These are phyloP conservation scores for Salix caprea DNA, from an alignment of 345 rosid genomes.

Conservation along the genomic window DNA sequence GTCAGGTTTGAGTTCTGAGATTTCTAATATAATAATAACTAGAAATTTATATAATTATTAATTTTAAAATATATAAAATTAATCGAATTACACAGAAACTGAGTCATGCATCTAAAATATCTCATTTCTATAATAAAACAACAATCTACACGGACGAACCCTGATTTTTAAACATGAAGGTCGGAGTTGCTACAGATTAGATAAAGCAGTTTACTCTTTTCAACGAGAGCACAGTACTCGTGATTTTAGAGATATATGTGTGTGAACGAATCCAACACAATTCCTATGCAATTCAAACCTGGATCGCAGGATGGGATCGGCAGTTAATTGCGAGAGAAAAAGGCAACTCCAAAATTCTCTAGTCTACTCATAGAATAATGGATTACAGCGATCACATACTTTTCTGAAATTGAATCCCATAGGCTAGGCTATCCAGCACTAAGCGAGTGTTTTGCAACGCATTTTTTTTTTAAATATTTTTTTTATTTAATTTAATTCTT, in stretches of 20 bases:
- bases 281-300: background rate
- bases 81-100: too few relatives aligned
- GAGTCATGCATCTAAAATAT: accelerated
- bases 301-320: background rate
- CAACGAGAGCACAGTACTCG: background rate
- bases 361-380: background rate
- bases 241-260: background rate
- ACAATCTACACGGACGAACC: background rate
- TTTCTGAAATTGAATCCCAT: background rate
- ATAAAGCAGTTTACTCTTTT: background rate
- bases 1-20: accelerated
- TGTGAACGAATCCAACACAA: background rate
- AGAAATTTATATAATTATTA: accelerated
- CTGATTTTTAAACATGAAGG: background rate
- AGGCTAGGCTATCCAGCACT: background rate
- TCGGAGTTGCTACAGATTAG: background rate
- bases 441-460: too few relatives aligned
- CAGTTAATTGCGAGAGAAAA: background rate
- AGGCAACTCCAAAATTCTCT: background rate
- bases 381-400: background rate
- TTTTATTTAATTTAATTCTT: too few relatives aligned
- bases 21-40: too few relatives aligned
- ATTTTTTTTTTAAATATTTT: too few relatives aligned
- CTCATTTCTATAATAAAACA: background rate
- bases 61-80: too few relatives aligned